phyloP scores from a whole-genome alignment of 2,329 filamentous ascomycete genomes.

The Penicillium sp. region DNA sequence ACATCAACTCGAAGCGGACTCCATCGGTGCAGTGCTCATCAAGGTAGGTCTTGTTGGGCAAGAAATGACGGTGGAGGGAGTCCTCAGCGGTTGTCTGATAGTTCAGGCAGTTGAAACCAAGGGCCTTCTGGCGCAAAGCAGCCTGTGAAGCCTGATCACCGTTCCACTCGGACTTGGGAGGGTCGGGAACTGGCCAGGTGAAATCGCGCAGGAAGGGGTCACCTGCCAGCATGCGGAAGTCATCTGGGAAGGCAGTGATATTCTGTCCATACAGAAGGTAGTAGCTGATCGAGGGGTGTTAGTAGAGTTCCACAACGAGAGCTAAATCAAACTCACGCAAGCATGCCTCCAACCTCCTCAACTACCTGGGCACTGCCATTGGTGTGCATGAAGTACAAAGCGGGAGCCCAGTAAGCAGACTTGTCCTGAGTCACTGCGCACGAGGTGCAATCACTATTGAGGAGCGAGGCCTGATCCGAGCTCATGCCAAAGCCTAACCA shows the following conservation, averaged over 20 bases:
- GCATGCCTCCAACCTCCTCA: slow-evolving; percentile 75
- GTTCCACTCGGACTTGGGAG: slow-evolving; percentile 70
- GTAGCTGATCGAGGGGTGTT: slow-evolving; percentile 58
- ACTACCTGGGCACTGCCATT: slow-evolving; percentile 70
- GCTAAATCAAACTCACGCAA: slow-evolving; percentile 64
- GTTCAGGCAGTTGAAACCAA: slow-evolving; percentile 96
- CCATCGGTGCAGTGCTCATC: slow-evolving; percentile 82
- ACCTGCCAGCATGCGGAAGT: slow-evolving; percentile 82
- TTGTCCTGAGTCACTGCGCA: slow-evolving; percentile 77
- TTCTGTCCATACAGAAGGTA: slow-evolving; percentile 72
- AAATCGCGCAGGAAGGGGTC: slow-evolving; percentile 68
- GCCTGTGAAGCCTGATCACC: slow-evolving; percentile 65
- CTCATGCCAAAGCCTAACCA: slow-evolving; percentile 63
- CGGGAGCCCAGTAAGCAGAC: slow-evolving; percentile 85
- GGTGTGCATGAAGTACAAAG: slow-evolving; percentile 71
- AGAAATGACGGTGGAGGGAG: slow-evolving; percentile 75
- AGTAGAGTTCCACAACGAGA: slow-evolving; percentile 10
- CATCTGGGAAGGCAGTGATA: slow-evolving; percentile 70
- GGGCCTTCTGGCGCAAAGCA: slow-evolving; percentile 72
- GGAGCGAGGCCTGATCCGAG: slow-evolving; percentile 59
- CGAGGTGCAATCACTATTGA: slow-evolving; percentile 69
- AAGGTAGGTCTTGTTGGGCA: slow-evolving; percentile 77
- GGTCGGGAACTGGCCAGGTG: slow-evolving; percentile 65
- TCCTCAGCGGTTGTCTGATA: slow-evolving; percentile 66
- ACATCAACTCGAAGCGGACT: slow-evolving; percentile 79